Base-by-base conservation (phyloP, 768 basidiomycete species). In the Mycena capillaripes region DNA sequence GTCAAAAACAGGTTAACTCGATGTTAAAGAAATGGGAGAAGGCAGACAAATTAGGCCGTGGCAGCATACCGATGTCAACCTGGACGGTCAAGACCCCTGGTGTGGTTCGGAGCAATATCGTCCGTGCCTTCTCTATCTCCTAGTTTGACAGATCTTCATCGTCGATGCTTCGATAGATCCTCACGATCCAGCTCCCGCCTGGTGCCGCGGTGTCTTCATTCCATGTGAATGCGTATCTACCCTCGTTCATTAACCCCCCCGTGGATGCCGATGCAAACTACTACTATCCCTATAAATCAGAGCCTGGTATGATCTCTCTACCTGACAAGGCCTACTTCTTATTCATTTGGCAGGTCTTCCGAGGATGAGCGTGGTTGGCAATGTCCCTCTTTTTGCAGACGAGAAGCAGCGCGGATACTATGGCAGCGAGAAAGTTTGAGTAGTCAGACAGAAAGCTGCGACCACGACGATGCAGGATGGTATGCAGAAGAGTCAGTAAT, bases 11-110 rank as follows among this genome's bases (percentile, higher is more conserved):
- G 29, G 83, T 86, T 34, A 82, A 75, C 69, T 70, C 61, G 66
- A 71, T 89, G 78, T 75, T 85, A 3, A 73, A 76, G 30, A 78
- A 79, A 58, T 89, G 88, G 87, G 83, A 79, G 70, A 77, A 73
- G 32, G 77, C 82, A 71, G 89, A 88, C 78, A 56, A 60, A 34
- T 52, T 61, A 30, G 74, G 73, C 32, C 65, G 67, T 25, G 78
- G 77, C 79, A 66, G 72, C 80, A 48, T 57, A 78, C 74, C 66
- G 65, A 57, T 36, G 83, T 84, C 87, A 0, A 75, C 78, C 14
- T 88, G 88, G 86, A 83, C 71, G 44, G 85, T 86, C 62, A 82
- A 75, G 62, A 78, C 81, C 6, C 85, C 88, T 2, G 81, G 84
- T 16, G 64, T 88, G 27, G 81, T 86, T 56, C 80, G 75, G 62